Conservation (phyloP, 1,284 basidiomycete species). For the Rhodotorula sp. region DNA sequence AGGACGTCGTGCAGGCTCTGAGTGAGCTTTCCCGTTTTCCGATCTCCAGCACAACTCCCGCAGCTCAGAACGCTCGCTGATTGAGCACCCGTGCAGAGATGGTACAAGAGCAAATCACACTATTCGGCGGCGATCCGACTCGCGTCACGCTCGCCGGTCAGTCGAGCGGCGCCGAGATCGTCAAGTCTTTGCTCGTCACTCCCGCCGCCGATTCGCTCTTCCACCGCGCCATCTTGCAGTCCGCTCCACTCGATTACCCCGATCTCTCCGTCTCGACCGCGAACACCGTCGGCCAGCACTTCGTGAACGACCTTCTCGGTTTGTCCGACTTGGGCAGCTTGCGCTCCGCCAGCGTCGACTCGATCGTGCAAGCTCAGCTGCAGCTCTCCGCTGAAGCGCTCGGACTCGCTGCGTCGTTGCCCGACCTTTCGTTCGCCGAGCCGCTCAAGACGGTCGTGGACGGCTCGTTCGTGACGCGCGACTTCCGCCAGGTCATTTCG, state of each 20-base stretch:
- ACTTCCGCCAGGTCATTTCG: slow-evolving; percentile 18
- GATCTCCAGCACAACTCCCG: not conserved
- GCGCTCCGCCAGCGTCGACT: slow-evolving; percentile 56
- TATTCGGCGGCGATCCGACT: slow-evolving; percentile 65
- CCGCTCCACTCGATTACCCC: slow-evolving; percentile 80
- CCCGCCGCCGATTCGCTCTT: slow-evolving; percentile 46
- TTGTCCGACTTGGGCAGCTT: slow-evolving; percentile 32
- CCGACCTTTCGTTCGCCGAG: slow-evolving; percentile 21
- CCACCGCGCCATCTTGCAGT: slow-evolving; percentile 68
- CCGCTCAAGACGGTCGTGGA: slow-evolving; percentile 36
- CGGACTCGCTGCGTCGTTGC: slow-evolving; percentile 51
- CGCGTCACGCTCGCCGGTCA: slow-evolving; percentile 83
- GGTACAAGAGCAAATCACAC: slow-evolving; percentile 56
- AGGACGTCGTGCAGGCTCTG: slow-evolving; percentile 27
- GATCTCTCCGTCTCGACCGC: slow-evolving; percentile 63
- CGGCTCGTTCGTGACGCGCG: slow-evolving; percentile 33
- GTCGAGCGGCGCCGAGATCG: slow-evolving; percentile 76
- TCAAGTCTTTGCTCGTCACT: slow-evolving; percentile 57
- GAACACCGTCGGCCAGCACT: slow-evolving; percentile 57
- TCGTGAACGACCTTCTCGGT: slow-evolving; percentile 56
- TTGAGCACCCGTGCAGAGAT: slow-evolving; percentile 51
- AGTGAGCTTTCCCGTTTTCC: slow-evolving; percentile 1
- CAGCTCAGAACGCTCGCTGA: slow-evolving; percentile 20
- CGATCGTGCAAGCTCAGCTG: slow-evolving; percentile 59
- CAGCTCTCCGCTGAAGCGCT: slow-evolving; percentile 50